These are phyloP conservation scores for Verbascum thapsus DNA, from an alignment of 257 asterid species.

Conservation along the genomic window DNA sequence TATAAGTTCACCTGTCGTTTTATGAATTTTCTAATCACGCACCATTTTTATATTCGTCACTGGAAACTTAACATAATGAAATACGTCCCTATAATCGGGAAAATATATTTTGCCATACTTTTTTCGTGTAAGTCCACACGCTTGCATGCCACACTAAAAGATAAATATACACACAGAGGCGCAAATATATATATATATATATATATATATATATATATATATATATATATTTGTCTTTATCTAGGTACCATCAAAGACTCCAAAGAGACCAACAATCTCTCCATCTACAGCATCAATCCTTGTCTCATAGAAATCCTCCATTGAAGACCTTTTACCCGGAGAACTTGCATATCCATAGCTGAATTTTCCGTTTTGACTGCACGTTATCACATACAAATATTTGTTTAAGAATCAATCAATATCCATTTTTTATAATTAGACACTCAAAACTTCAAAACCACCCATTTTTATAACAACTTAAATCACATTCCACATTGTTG, in stretches of 20 bases:
- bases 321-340: slow-evolving; percentile 94
- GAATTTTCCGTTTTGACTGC: slow-evolving; percentile 94
- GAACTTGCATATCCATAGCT: slow-evolving; percentile 97
- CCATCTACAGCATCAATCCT: slow-evolving; percentile 98
- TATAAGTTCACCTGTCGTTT: neutral
- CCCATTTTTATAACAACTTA: neutral
- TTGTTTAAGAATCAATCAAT: neutral
- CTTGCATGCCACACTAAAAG: too few species aligned
- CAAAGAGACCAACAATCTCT: slow-evolving; percentile 93
- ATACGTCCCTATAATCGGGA: neutral
- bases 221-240: too few species aligned
- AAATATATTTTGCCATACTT: neutral
- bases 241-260: slow-evolving; percentile 92
- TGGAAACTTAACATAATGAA: neutral
- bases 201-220: too few species aligned
- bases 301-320: slow-evolving; percentile 98
- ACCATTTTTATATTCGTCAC: neutral
- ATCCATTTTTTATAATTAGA: neutral
- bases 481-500: neutral
- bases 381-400: slow-evolving; percentile 6
- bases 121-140: too few species aligned
- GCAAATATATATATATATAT: neutral
- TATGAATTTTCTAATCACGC: neutral
- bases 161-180: too few species aligned
- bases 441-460: neutral